phyloP scores from a whole-genome alignment of 176 grass and related monocot genomes.

The Phyllostachys edulis region DNA sequence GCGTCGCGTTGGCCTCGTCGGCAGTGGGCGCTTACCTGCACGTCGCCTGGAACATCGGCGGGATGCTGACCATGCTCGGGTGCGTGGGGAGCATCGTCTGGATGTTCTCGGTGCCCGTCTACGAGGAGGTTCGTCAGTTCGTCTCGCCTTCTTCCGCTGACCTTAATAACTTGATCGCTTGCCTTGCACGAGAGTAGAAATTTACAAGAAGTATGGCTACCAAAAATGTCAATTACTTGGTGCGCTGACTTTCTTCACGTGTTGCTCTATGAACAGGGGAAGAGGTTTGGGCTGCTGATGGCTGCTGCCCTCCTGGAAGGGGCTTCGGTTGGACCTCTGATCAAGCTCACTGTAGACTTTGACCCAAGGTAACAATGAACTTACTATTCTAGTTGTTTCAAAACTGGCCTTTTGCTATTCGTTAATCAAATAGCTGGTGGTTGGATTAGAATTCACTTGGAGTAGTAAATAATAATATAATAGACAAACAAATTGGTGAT shows the following conservation, averaged over 20 bases:
- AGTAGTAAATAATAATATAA: background rate
- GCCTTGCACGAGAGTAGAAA: background rate
- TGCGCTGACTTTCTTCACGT: slow-evolving; percentile 31
- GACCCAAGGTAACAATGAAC: slow-evolving; percentile 68
- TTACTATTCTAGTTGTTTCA: background rate
- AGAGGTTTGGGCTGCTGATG: slow-evolving; percentile 80
- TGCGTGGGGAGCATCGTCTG: slow-evolving; percentile 63
- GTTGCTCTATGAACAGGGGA: slow-evolving; percentile 53
- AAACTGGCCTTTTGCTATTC: background rate
- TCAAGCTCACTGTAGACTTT: slow-evolving; percentile 68
- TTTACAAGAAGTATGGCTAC: background rate
- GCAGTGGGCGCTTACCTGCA: slow-evolving; percentile 92
- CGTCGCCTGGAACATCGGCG: slow-evolving; percentile 77
- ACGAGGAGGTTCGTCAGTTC: slow-evolving; percentile 71
- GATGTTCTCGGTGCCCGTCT: slow-evolving; percentile 57
- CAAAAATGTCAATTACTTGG: background rate
- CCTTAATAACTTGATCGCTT: slow-evolving; percentile 11
- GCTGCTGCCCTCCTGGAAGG: slow-evolving; percentile 68
- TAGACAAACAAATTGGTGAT: background rate
- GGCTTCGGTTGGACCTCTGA: slow-evolving; percentile 77
- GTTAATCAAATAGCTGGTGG: background rate
- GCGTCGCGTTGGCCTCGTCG: slow-evolving; percentile 68
- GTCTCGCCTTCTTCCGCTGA: slow-evolving; percentile 20
- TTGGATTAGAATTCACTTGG: background rate
- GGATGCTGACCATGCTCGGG: slow-evolving; percentile 71